Base-by-base conservation (phyloP, 495 filamentous ascomycete species). In the Chaetomidium leptoderma region DNA sequence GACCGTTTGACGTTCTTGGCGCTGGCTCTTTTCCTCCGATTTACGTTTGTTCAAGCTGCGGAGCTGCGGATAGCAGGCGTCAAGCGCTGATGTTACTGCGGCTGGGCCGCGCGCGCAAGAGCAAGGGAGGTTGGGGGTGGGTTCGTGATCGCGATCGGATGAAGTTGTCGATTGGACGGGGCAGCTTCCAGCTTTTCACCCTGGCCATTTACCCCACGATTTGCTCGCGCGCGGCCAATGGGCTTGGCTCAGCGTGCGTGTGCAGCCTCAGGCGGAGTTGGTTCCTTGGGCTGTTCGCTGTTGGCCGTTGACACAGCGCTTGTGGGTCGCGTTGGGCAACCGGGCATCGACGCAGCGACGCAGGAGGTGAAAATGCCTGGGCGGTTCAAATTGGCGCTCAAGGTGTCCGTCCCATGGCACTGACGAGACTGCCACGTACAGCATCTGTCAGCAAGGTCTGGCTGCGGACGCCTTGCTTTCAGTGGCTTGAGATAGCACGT, bases 281-380 rank as follows among this genome's bases (percentile, higher is more conserved):
- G n/a, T n/a, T n/a, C n/a, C 6, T 8, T 35, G 44, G 21, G 32
- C 32, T 44, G 58, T n/a, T n/a, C n/a, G n/a, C n/a, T n/a, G n/a
- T n/a, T n/a, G n/a, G n/a, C n/a, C n/a, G n/a, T n/a, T 64, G 58
- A 43, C 53, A 8, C 19, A 33, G 39, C 47, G 21, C 21, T 21
- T 32, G 11, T 39, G 46, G 62, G 58, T 61, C 51, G 24, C 37
- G 66, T 69, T 69, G 64, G 66, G 66, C 66, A 65, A 23, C 59
- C 19, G 59, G 59, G 55, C 66, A 69, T 66, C 42, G 57, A 32
- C 52, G 53, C 49, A 60, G 62, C 46, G 51, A 32, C 52, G 53
- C 49, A 60, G 62, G 40, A 47, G 21, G 44, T 51, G 35, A 17
- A 30, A 30, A 23, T 21, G n/a, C n/a, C n/a, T n/a, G 16, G 10